Evolutionary conservation across 2,329 filamentous ascomycete species (phyloP).

Genomic region (Graphilbum fragrans): DNA sequence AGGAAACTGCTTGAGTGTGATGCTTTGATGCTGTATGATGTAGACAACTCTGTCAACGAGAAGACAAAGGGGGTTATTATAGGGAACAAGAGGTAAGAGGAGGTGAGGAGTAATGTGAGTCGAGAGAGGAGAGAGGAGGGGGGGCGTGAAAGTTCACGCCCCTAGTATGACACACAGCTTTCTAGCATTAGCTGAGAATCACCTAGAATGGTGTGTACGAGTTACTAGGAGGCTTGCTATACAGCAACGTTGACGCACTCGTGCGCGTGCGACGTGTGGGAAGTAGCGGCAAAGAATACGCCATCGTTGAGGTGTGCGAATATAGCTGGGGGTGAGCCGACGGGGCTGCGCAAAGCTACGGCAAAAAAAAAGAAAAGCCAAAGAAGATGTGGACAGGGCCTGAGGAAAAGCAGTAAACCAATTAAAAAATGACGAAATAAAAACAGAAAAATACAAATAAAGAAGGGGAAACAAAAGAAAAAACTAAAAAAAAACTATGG

Average conservation of each 20-base stretch:
- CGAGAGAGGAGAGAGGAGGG: not conserved
- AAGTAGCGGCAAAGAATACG: slow-evolving; percentile 1
- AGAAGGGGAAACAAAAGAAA: slow-evolving; percentile 3
- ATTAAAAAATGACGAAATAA: not conserved
- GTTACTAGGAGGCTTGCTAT: not conserved
- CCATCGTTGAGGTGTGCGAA: slow-evolving; percentile 2
- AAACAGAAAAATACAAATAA: slow-evolving; percentile 2
- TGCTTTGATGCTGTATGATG: not conserved
- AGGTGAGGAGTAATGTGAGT: not conserved
- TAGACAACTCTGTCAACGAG: not conserved
- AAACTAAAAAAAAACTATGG: not conserved
- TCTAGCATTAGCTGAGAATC: slow-evolving; percentile 2
- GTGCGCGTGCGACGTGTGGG: too few species aligned
- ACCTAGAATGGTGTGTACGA: slow-evolving; percentile 1
- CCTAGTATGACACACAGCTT: not conserved
- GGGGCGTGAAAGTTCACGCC: not conserved
- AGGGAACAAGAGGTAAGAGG: not conserved
- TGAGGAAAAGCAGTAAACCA: not conserved
- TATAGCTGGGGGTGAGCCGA: not conserved
- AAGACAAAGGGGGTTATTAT: slow-evolving; percentile 4
- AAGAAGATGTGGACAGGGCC: not conserved
- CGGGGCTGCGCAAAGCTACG: slow-evolving; percentile 1
- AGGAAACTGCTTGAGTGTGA: too few species aligned
- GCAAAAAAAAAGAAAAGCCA: not conserved
- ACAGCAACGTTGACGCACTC: not conserved